Percentiles rank a stretch among this genome's conserved stretches.
Evolutionary conservation across 768 basidiomycete genomes (phyloP).

Genomic region (Collybiopsis luxurians): DNA sequence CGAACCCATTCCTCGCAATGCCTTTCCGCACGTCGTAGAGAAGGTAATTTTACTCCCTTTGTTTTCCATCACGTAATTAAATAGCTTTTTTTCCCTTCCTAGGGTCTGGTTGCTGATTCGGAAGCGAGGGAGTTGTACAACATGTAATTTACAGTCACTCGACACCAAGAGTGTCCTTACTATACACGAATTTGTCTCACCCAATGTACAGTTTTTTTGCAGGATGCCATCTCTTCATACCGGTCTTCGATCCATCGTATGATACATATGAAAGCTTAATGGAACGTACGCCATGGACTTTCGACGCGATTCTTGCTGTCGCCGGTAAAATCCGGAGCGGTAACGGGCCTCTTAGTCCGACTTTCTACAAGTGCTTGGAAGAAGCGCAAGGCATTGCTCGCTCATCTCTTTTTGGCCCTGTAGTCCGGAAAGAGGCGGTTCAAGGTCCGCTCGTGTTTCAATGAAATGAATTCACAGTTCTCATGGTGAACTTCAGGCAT

Average conservation of each 20-base stretch:
- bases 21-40: constrained; percentile 87
- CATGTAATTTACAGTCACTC: constrained; percentile 55
- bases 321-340: constrained; percentile 92
- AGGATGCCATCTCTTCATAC: constrained; percentile 95
- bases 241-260: constrained; percentile 88
- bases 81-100: constrained; percentile 12
- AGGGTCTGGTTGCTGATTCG: constrained; percentile 82
- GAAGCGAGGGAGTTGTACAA: constrained; percentile 92
- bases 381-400: constrained; percentile 96
- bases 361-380: constrained; percentile 89
- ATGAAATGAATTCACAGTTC: background rate
- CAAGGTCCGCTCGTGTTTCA: constrained; percentile 54
- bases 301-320: constrained; percentile 89
- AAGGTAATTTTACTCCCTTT: constrained; percentile 46
- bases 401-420: constrained; percentile 89
- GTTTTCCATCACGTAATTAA: background rate
- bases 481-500: constrained; percentile 53
- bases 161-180: constrained; percentile 30
- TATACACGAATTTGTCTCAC: constrained; percentile 24
- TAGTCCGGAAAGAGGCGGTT: constrained; percentile 92
- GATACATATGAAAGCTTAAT: constrained; percentile 92
- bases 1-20: constrained; percentile 80
- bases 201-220: constrained; percentile 76
- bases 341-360: constrained; percentile 77
- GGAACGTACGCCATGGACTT: constrained; percentile 94